Percentiles rank a stretch among this genome's conserved stretches.
phyloP scores from a whole-genome alignment of 208 protist genomes.

The Porcisia hertigi region DNA sequence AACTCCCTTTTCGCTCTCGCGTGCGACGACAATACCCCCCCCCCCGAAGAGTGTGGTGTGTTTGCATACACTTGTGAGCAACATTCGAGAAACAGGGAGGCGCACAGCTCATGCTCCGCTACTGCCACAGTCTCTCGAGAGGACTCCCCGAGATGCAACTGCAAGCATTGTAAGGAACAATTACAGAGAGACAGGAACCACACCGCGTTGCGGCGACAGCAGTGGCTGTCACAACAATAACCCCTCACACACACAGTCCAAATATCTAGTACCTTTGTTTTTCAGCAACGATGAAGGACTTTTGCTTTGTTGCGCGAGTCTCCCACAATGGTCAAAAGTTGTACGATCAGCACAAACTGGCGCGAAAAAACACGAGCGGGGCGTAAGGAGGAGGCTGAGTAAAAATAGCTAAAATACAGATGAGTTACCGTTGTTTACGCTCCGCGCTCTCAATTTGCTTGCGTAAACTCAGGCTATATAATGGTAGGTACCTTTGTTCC shows the following conservation, averaged over 20 bases:
- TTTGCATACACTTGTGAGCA: neutral
- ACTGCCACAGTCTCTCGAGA: neutral
- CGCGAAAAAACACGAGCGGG: too few species aligned
- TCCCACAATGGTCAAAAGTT: neutral
- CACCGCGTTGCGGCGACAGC: neutral
- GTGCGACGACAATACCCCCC: neutral
- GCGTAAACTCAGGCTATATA: constrained; percentile 64
- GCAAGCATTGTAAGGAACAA: neutral
- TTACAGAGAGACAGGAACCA: neutral
- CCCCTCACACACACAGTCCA: neutral
- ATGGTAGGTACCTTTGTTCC: constrained; percentile 53
- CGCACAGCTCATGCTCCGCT: neutral
- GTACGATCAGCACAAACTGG: neutral
- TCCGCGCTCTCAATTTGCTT: neutral
- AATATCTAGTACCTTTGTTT: neutral
- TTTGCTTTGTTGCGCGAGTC: neutral
- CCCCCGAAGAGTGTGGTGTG: neutral
- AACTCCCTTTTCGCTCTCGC: neutral
- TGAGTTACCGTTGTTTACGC: neutral
- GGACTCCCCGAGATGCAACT: neutral
- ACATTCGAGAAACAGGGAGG: neutral
- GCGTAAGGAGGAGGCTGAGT: neutral
- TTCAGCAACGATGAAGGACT: neutral
- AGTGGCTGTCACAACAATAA: too few species aligned
- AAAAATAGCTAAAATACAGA: neutral